phyloP scores from a whole-genome alignment of 2,329 filamentous ascomycete species.

The Herpotrichia juniperi region DNA sequence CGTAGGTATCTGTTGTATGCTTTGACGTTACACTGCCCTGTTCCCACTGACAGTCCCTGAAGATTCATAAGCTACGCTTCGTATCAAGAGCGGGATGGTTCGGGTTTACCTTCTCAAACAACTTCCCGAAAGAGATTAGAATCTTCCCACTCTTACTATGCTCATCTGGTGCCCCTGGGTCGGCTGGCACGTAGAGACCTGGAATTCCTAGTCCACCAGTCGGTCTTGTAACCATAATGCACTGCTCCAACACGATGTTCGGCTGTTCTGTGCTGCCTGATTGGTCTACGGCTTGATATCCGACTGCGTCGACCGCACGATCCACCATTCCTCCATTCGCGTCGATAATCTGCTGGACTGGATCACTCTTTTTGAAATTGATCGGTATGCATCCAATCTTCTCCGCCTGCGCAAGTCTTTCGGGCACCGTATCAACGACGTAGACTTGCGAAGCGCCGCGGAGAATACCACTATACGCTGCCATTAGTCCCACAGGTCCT shows the following conservation, averaged over 20 bases:
- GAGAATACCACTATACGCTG: conserved; percentile 66
- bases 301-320: conserved; percentile 68
- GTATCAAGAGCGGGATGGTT: neutral
- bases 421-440: conserved; percentile 67
- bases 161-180: conserved; percentile 68
- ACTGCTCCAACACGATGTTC: conserved; percentile 67
- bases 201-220: conserved; percentile 68
- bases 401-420: conserved; percentile 63
- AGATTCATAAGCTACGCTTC: neutral
- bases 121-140: conserved; percentile 68
- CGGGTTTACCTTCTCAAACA: conserved; percentile 69
- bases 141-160: conserved; percentile 68
- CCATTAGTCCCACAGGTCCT: conserved; percentile 69
- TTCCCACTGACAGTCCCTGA: conserved; percentile 65
- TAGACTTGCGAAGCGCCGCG: conserved; percentile 67
- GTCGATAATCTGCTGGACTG: conserved; percentile 65
- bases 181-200: conserved; percentile 59
- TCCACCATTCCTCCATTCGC: conserved; percentile 67
- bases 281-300: conserved; percentile 66
- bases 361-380: conserved; percentile 65
- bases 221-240: conserved; percentile 67
- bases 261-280: conserved; percentile 65
- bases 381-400: conserved; percentile 68
- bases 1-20: conserved; percentile 70
- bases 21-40: conserved; percentile 72